Evolutionary conservation across 1,284 basidiomycete genomes (phyloP), one percentile per base, ranked within the genome.

Genomic region (Puccinia horiana): DNA sequence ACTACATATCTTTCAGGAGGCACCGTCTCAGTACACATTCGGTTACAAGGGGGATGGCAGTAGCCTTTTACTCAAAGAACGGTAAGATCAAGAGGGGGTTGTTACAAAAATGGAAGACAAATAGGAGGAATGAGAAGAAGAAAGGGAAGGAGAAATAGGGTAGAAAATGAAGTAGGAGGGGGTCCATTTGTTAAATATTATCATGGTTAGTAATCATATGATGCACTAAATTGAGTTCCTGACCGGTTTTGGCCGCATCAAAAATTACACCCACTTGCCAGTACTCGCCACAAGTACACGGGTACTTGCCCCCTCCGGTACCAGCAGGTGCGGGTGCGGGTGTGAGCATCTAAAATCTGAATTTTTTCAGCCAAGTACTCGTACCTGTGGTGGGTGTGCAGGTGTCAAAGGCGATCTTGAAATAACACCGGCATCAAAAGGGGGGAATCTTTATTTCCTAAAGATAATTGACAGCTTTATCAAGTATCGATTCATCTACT

Each of bases 381-480:
- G 44, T 16, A 47, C 44, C 44, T 16, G 44, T 16, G 9, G 16
- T 16, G 44, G 44, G 44, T 47, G 16, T 16, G 9, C 44, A 16
- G 44, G 44, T 47, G 16, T 47, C 44, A 47, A 47, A 16, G 8
- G 44, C 44, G 9, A 47, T 47, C 44, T 47, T 76, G n/a, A n/a
- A n/a, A n/a, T n/a, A n/a, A n/a, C n/a, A n/a, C n/a, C n/a, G n/a
- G n/a, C n/a, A n/a, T n/a, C n/a, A n/a, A n/a, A n/a, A n/a, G n/a
- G n/a, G n/a, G n/a, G n/a, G n/a, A n/a, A n/a, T n/a, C n/a, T n/a
- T n/a, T n/a, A 75, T 40, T 54, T 75, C 73, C 32, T 75, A 20
- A 52, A 75, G 52, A 75, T 75, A 6, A 58, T 54, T 16, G 73
- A 75, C 23, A 42, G 54, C 35, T 76, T 52, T 26, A 61, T 18